Conservation (phyloP, 2,329 filamentous ascomycete genomes). For the Neurospora sp. region DNA sequence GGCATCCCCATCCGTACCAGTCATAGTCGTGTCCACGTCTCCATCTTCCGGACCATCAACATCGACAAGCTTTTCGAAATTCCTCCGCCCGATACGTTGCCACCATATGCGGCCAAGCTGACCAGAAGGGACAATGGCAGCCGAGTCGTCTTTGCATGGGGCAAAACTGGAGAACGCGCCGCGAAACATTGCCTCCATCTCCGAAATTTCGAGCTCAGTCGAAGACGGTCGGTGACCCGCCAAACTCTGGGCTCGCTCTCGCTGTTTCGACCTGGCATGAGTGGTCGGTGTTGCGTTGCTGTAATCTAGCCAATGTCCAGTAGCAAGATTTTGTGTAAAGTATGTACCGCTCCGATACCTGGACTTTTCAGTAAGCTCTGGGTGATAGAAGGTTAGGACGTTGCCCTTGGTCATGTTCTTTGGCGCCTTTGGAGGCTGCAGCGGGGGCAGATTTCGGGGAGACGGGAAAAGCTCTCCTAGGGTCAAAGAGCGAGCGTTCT, state of each 20-base stretch:
- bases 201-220: conserved; percentile 48
- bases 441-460: conserved; percentile 50
- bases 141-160: conserved; percentile 62
- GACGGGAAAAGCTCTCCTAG: conserved; percentile 67
- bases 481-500: conserved; percentile 44
- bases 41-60: conserved; percentile 30
- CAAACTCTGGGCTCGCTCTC: conserved; percentile 61
- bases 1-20: conserved; percentile 20
- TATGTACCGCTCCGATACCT: conserved; percentile 49
- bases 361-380: conserved; percentile 37
- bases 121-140: conserved; percentile 57
- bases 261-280: conserved; percentile 51
- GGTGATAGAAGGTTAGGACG: conserved; percentile 27
- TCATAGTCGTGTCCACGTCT: conserved; percentile 26
- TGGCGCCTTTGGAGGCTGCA: conserved; percentile 62
- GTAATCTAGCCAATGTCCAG: conserved; percentile 63
- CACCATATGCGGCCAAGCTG: conserved; percentile 66
- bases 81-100: conserved; percentile 58
- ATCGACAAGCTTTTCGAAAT: conserved; percentile 55
- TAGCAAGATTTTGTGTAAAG: conserved; percentile 53
- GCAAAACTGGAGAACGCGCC: conserved; percentile 74
- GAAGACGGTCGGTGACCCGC: conserved; percentile 48
- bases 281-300: conserved; percentile 50
- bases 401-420: conserved; percentile 57
- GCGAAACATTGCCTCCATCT: conserved; percentile 65